Evolutionary conservation across 179 eudicot genomes (phyloP), one percentile per base, ranked within the genome.

Genomic region (Nepenthes alata): DNA sequence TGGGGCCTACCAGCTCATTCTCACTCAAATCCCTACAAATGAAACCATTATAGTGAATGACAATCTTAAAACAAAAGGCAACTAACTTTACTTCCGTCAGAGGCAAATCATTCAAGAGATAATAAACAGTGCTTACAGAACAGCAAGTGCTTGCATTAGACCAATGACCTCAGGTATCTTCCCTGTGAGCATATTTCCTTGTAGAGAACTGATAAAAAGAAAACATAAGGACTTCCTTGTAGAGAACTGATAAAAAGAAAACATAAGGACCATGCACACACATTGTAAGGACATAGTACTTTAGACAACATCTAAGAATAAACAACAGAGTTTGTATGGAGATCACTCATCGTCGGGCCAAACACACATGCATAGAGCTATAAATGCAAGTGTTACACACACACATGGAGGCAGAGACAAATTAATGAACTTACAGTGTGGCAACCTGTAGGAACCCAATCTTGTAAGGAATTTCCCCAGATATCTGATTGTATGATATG

Each of bases 81-180:
- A 5, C 4, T 47, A 61, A 61, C 11, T 14, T 41, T 13, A 47
- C 9, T 37, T n/a, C 10, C 35, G 38, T 11, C 8, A 35, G 7
- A 1, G 14, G 45, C 45, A 53, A 51, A 5, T 54, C 6, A 7
- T 45, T 49, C 10, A 12, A 35, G 13, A 67, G 2, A 25, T 7
- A 58, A 53, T 14, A 34, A 36, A 14, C 47, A 60, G 25, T 12
- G 65, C 86, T 77, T 77, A 84, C 89, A 84, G 59, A 49, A 84
- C 89, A 67, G 89, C 89, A 37, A 84, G 83, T 35, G 89, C 89
- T 74, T 84, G 89, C 89, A 84, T 84, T 2, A 84, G 76, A 52
- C 89, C 89, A 1, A 84, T 70, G 63, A 84, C 89, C 16, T 84
- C 89, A 4, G 89, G 89, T 50, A 84, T 84, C 65, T 70, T 78